Evolutionary conservation across 441 rosid species (phyloP), one percentile per base, ranked within the genome.

Genomic region (Pelargonium fulgidum): DNA sequence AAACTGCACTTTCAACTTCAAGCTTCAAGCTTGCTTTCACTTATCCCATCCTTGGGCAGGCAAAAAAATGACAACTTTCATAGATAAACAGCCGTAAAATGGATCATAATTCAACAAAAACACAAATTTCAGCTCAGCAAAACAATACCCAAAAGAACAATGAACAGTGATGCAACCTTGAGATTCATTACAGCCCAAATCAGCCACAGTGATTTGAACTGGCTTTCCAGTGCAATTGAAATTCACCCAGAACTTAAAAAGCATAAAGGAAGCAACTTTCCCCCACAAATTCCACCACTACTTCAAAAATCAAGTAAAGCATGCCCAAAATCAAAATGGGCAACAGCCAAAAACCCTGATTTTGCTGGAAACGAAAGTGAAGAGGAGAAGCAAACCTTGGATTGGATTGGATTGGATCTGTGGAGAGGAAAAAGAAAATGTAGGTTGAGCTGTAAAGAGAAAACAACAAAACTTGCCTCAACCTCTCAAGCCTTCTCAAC

Each of bases 291-390:
- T 58, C 9, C 20, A 52, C 5, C 59, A 14, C 20, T 16, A 5
- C 20, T 52, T n/a, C 59, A 52, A n/a, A 22, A 52, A 52, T 56
- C 62, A 58, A 58, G 26, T 24, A 58, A 14, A 17, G 29, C 0
- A 9, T 20, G 12, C 62, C 62, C 8, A 19, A 58, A 36, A 63
- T 36, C 65, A 72, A 61, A 75, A 76, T 44, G 69, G 62, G 76
- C 68, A 45, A 17, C 19, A 64, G 69, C 72, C 48, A 59, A 3
- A 72, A 70, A 52, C 6, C 54, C 68, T 39, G 70, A 74, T 42
- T 69, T 62, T 17, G 22, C 7, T 36, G 41, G 41, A 36, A 36
- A 36, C 6, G 41, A 36, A 36, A 36, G 41, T 36, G 41, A 36
- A 36, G 41, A 36, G 8, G 41, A 41, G 44, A 11, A 41, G 44